Evolutionary conservation across 2,329 filamentous ascomycete species (phyloP), one percentile per base, ranked within the genome.

Genomic region (Alternaria panax): DNA sequence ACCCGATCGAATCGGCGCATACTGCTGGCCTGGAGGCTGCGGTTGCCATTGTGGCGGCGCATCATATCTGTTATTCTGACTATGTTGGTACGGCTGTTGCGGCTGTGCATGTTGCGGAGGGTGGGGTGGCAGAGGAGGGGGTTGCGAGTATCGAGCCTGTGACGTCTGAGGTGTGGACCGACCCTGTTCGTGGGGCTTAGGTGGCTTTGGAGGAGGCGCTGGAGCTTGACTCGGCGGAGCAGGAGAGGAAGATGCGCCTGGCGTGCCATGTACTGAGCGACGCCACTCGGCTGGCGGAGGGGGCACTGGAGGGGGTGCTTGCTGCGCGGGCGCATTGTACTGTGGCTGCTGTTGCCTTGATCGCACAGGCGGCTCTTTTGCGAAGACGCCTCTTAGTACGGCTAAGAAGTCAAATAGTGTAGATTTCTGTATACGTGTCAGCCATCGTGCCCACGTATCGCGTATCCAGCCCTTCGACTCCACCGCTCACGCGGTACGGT

Each of bases 281-380:
- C 76, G 67, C 63, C 71, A 75, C 69, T 90, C 88, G 25, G 87
- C 87, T 8, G 90, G 91, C 18, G 90, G 82, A 54, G 91, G 90
- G 59, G 91, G 91, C n/a, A 90, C 78, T 28, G 76, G 76, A 9
- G 75, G 70, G 12, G 78, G 67, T 64, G 78, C 74, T 58, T 68
- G 75, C 43, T 64, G 67, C 22, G 61, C 51, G 9, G 71, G 69
- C 60, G 69, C 62, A 57, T 75, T 71, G 36, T 80, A 78, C 65
- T 83, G 81, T 18, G 60, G 57, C 42, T 66, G 70, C 54, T 80
- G 80, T 66, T 83, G 81, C 70, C 88, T 89, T 32, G 93, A 88
- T 60, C 95, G 88, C 4, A 98, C 92, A 0, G 95, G 95, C 8
- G 95, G 95, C 72, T 99, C 95, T 79, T 96, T 96, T 36, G 93